Conservation (phyloP, 108 stramenopile species). For the Nitzschia sp. region DNA sequence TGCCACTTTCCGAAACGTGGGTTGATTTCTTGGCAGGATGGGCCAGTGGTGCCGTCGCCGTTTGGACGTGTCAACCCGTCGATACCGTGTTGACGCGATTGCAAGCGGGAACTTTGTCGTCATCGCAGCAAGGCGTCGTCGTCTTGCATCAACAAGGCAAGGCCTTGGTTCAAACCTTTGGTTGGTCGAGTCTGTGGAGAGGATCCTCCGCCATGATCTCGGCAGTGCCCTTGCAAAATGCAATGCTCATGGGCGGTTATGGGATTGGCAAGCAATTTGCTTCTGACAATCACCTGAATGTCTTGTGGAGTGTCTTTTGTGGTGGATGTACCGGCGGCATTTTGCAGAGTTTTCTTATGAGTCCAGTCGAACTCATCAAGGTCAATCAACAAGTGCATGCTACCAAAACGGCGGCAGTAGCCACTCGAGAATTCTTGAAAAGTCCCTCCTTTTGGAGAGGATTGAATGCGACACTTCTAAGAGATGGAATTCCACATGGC, state of each 20-base stretch:
- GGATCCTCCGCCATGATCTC: conserved; percentile 82
- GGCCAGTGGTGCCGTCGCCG: conserved; percentile 68
- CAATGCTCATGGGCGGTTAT: conserved; percentile 85
- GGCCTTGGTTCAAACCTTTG: conserved; percentile 47
- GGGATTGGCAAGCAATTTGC: conserved; percentile 73
- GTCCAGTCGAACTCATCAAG: conserved; percentile 84
- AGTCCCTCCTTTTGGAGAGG: conserved; percentile 54
- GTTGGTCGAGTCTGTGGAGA: conserved; percentile 61
- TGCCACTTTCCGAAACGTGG: conserved; percentile 54
- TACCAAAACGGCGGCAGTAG: conserved; percentile 12
- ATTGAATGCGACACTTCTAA: conserved; percentile 69
- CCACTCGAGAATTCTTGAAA: conserved; percentile 8
- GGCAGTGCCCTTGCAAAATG: conserved; percentile 85
- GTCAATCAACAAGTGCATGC: conserved; percentile 66
- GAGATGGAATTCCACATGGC: conserved; percentile 86
- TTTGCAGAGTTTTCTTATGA: conserved; percentile 82
- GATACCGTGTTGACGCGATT: conserved; percentile 80
- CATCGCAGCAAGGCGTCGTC: not conserved
- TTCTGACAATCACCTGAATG: not conserved
- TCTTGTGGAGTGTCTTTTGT: conserved; percentile 64
- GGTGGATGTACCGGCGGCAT: conserved; percentile 82
- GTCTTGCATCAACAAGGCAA: conserved; percentile 7
- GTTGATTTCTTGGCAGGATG: conserved; percentile 82
- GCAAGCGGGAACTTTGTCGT: conserved; percentile 50
- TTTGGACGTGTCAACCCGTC: conserved; percentile 73